Evolutionary conservation across 257 asterid species (phyloP).

Genomic region (Nicotiana otophora): DNA sequence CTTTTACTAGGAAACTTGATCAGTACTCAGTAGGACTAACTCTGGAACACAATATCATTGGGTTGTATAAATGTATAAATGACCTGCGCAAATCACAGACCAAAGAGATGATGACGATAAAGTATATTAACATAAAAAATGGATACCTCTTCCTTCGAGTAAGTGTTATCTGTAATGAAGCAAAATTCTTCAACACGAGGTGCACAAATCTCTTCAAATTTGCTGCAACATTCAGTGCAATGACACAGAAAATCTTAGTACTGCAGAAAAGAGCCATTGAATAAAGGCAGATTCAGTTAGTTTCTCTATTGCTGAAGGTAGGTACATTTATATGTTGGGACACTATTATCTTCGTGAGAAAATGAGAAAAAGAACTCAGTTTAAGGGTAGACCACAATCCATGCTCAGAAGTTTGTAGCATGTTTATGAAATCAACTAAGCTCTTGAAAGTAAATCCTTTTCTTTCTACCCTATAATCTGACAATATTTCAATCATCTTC

Average conservation of each 20-base stretch:
- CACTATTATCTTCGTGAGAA: background rate
- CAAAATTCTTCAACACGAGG: conserved; percentile 75
- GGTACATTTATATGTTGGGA: background rate
- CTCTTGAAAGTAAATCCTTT: background rate
- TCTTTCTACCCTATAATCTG: background rate
- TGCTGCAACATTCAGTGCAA: conserved; percentile 37
- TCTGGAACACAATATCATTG: too few relatives aligned
- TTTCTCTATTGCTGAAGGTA: background rate
- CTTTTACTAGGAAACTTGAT: too few relatives aligned
- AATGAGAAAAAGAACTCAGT: background rate
- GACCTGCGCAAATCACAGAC: too few relatives aligned
- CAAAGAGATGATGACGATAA: too few relatives aligned
- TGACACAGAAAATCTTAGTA: conserved; percentile 5
- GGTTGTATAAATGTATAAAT: too few relatives aligned
- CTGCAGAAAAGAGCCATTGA: conserved; percentile 8
- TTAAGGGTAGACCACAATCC: background rate
- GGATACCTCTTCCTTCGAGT: conserved; percentile 62
- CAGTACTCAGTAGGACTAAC: too few relatives aligned
- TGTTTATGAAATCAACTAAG: background rate
- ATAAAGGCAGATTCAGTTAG: background rate
- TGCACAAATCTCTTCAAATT: conserved; percentile 81
- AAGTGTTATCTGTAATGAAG: conserved; percentile 67
- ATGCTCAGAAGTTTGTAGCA: background rate
- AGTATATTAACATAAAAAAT: too few relatives aligned
- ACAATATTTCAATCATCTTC: background rate